Conservation (phyloP, 2,329 filamentous ascomycete genomes). For the Ascochyta pisi region DNA sequence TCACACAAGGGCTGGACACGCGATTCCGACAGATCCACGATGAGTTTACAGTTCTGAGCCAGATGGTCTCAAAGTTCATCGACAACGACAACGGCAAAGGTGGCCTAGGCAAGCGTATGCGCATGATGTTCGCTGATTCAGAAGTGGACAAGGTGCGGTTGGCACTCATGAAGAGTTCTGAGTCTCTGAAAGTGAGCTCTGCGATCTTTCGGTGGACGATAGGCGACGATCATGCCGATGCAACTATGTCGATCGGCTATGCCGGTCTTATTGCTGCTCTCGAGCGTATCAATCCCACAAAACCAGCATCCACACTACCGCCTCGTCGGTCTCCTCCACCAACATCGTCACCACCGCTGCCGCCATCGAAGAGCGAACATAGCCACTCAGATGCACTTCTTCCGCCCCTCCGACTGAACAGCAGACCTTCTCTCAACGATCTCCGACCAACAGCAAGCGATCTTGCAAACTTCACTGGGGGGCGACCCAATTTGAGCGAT, state of each 20-base stretch:
- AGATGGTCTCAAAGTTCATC: slow-evolving; percentile 66
- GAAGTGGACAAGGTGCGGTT: slow-evolving; percentile 66
- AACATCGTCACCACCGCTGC: slow-evolving; percentile 38
- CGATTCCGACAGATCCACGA: slow-evolving; percentile 67
- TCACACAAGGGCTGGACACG: slow-evolving; percentile 67
- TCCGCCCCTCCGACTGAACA: slow-evolving; percentile 7
- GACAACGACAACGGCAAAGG: slow-evolving; percentile 66
- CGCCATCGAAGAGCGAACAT: slow-evolving; percentile 25
- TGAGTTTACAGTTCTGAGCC: slow-evolving; percentile 69
- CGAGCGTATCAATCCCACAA: slow-evolving; percentile 55
- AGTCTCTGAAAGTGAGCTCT: slow-evolving; percentile 68
- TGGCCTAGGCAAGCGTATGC: slow-evolving; percentile 67
- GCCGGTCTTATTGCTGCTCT: slow-evolving; percentile 70
- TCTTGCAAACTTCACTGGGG: background rate
- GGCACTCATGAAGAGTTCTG: slow-evolving; percentile 64
- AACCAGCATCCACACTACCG: slow-evolving; percentile 29
- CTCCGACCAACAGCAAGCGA: slow-evolving; percentile 13
- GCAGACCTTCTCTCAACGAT: slow-evolving; percentile 26
- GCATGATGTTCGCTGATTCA: slow-evolving; percentile 59
- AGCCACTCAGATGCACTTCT: background rate
- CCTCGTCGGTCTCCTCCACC: slow-evolving; percentile 38
- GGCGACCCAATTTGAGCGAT: slow-evolving; percentile 13
- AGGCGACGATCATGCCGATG: slow-evolving; percentile 63
- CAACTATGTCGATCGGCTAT: slow-evolving; percentile 71
- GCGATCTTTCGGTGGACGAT: slow-evolving; percentile 71